Base-by-base conservation (phyloP, 2,329 filamentous ascomycete genomes). In the Coniochaeta prunicola region DNA sequence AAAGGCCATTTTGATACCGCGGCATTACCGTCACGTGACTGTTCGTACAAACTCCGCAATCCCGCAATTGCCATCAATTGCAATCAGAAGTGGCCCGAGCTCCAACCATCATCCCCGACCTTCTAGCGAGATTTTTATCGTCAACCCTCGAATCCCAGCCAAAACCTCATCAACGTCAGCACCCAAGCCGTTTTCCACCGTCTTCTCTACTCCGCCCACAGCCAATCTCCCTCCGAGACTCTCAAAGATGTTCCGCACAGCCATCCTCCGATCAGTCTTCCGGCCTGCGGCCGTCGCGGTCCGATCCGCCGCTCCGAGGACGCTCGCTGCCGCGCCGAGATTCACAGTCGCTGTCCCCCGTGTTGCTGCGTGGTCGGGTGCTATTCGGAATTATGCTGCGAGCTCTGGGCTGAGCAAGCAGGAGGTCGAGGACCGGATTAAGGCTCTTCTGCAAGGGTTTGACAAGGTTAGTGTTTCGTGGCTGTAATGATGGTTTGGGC, bases 401-500 rank as follows among this genome's bases (percentile, higher is more conserved):
- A 87, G 83, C 61, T 85, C 87, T 64, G 87, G 88, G 66, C 84
- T 97, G 28, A 66, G 68, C 60, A 69, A 70, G 67, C 63, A 65
- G 60, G 91, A 96, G 80, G 90, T 96, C 60, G 88, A 96, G 80
- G 91, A 90, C 62, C 86, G 93, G 73, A 97, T 97, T 82, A 83
- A 96, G 75, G 90, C 91, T 76, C 81, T 99, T 70, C 77, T 99
- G 76, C 89, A 92, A 80, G 93, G 92, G 75, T 99, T 97, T 74
- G 94, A 99, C 81, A 99, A 99, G 89, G 90, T 92, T 75, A 67
- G 80, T 75, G 60, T 45, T 50, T 21, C 30, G 19, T 17, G 1
- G 38, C 30, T 33, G 24, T n/a, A 17, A 38, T 38, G 36, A 38
- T n/a, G 36, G 36, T n/a, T n/a, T n/a, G n/a, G n/a, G n/a, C n/a